Base-by-base conservation (phyloP, 805 yeast species). In the Nakazawaea sp. region DNA sequence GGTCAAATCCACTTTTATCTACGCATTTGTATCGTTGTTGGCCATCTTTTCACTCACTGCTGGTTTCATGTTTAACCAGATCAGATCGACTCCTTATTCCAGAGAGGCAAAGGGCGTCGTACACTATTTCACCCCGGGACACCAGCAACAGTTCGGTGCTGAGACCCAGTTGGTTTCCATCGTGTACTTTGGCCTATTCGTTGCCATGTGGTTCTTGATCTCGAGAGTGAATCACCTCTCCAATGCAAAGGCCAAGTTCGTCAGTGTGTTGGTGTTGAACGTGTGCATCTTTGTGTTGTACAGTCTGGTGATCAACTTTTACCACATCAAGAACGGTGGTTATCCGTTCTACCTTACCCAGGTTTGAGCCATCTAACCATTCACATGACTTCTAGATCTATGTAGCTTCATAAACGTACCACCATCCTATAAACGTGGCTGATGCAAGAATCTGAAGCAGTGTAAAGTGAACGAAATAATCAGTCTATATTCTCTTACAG, bases 11-110 rank as follows among this genome's bases (percentile, higher is more conserved):
- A 78, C 69, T 47, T 61, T 71, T 33, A 51, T 84, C 27, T 92
- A 97, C 97, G 81, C 84, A 30, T 72, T 77, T 2, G 31, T 72
- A 9, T 70, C 84, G 3, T 64, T 84, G n/a, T 62, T 82, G 40
- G 48, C 72, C 15, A 70, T 85, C 26, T 63, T 89, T 42, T 61
- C 88, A 47, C 84, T 89, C 66, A 77, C 74, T 33, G 68, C 90
- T 6, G 98, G 98, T 13, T 83, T 88, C 61, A 92, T 92, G 98
- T 92, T 78, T 71, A 89, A 87, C 57, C 72, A 75, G 47, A 92
- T 92, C 45, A 76, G 97, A 58, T 72, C 72, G 27, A 69, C 80
- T 5, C 88, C 70, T 21, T 84, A 80, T 53, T 65, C 80, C 29
- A 69, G 70, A 45, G 58, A 53, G 18, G 50, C 45, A 7, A 55